Percentiles rank a stretch among this genome's conserved stretches.
phyloP scores from a whole-genome alignment of 768 basidiomycete species.

The Serendipita vermifera region DNA sequence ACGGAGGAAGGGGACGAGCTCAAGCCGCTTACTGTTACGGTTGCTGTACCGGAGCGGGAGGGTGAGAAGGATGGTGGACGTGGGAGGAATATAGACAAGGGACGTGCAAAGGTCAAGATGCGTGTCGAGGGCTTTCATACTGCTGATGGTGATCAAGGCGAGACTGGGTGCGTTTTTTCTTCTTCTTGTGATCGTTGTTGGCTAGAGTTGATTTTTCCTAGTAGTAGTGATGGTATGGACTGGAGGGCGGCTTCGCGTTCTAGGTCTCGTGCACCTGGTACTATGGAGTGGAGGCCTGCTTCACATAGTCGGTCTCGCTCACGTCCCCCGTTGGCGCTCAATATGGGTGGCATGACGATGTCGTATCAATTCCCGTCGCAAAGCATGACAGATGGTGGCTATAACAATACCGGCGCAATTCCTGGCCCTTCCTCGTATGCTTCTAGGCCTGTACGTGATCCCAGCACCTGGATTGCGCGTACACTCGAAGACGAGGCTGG shows the following conservation, averaged over 20 bases:
- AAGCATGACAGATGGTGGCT: neutral
- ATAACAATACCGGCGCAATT: neutral
- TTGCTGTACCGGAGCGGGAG: neutral
- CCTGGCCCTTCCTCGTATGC: constrained; percentile 3
- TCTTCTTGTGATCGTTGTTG: constrained; percentile 20
- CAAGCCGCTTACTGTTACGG: constrained; percentile 6
- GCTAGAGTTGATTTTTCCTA: constrained; percentile 14
- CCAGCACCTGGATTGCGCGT: neutral
- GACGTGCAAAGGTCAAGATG: constrained; percentile 52
- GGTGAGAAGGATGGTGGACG: constrained; percentile 34
- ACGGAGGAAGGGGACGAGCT: neutral
- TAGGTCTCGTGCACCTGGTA: constrained; percentile 21
- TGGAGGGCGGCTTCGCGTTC: constrained; percentile 55
- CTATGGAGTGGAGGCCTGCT: constrained; percentile 26
- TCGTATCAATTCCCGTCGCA: constrained; percentile 49
- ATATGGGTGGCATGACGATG: constrained; percentile 32
- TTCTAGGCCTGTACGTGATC: neutral
- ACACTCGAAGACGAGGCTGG: neutral
- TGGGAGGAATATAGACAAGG: constrained; percentile 67
- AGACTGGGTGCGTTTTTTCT: constrained; percentile 49
- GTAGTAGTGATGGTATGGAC: constrained; percentile 60
- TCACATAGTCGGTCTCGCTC: constrained; percentile 73
- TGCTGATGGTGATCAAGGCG: constrained; percentile 59
- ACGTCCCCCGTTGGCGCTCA: constrained; percentile 28
- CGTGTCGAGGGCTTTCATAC: constrained; percentile 75